Evolutionary conservation across 495 filamentous ascomycete species (phyloP), one percentile per base, ranked within the genome.

Genomic region (Aspergillus leporis): DNA sequence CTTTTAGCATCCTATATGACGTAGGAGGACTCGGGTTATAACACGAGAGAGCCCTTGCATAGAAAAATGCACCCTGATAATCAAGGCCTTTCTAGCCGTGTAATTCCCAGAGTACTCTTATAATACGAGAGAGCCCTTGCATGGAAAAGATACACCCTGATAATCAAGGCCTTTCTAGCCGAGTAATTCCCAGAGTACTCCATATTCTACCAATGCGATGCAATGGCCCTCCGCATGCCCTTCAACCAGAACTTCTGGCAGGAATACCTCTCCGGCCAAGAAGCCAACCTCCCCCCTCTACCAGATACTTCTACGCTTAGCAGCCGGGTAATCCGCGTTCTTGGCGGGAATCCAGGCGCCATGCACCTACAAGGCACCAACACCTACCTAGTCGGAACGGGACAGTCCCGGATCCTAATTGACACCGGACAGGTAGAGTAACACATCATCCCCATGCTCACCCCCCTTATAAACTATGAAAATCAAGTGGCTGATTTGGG

Each of bases 381-480:
- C 70, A 93, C 90, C 8, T 93, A 91, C 70, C 74, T 93, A 23
- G 62, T 93, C 50, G 89, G 90, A 55, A 90, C 79, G 7, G 88
- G 89, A 12, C 57, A 64, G 2, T 34, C 69, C 2, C 75, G 88
- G 13, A 64, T 91, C 40, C 74, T 93, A 4, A 81, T 93, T 58
- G 90, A 93, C 70, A 90, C 88, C 0, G 86, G 82, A 19, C 30
- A 61, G 56, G 56, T 41, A 9, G 10, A 28, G 25, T 28, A 28
- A 30, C 25, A 9, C 52, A 1, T 30, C 18, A 7, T 3, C 22
- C 46, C 3, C 30, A 52, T 16, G 18, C 55, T 41, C 32, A 5
- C 14, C 4, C n/a, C 1, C 14, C 3, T 28, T 28, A 3, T 28
- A 28, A 19, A 5, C 14, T 4, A 13, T 41, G n/a, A 77, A 86